These are phyloP conservation scores for Diacronema lutheri DNA, from an alignment of 78 protist genomes.

Conservation along the genomic window DNA sequence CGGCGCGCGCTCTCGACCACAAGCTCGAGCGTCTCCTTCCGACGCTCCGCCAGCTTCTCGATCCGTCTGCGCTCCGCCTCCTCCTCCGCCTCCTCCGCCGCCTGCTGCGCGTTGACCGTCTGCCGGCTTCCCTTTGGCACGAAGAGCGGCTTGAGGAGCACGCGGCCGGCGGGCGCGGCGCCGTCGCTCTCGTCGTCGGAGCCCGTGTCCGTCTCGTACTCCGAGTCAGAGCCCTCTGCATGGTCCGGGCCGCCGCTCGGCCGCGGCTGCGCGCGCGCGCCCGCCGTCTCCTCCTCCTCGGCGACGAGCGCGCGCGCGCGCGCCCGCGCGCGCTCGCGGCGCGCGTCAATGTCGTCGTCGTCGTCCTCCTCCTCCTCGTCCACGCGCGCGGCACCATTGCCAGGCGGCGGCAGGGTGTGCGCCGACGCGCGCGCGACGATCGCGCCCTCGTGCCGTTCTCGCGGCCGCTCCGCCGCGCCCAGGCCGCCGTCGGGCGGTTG, in stretches of 20 bases:
- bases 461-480: no score
- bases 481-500: no score
- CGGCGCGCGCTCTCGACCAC: background rate
- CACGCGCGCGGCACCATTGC: no score
- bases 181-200: background rate
- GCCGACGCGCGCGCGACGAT: background rate
- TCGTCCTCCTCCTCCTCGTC: background rate
- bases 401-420: no score
- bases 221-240: background rate
- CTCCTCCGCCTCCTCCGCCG: background rate
- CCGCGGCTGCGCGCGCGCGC: background rate
- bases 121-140: background rate
- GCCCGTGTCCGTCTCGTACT: slow-evolving; percentile 14
- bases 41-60: background rate
- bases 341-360: background rate
- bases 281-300: background rate
- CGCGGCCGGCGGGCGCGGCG: background rate
- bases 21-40: background rate
- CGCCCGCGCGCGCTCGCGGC: background rate
- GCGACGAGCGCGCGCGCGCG: background rate
- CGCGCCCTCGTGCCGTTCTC: background rate
- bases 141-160: slow-evolving; percentile 12
- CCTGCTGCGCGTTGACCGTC: background rate
- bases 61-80: background rate
- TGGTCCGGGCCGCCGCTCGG: background rate